Percentiles rank a stretch among this genome's conserved stretches.
phyloP scores from a whole-genome alignment of 495 filamentous ascomycete species.

The Symbiotaphrina buchneri region DNA sequence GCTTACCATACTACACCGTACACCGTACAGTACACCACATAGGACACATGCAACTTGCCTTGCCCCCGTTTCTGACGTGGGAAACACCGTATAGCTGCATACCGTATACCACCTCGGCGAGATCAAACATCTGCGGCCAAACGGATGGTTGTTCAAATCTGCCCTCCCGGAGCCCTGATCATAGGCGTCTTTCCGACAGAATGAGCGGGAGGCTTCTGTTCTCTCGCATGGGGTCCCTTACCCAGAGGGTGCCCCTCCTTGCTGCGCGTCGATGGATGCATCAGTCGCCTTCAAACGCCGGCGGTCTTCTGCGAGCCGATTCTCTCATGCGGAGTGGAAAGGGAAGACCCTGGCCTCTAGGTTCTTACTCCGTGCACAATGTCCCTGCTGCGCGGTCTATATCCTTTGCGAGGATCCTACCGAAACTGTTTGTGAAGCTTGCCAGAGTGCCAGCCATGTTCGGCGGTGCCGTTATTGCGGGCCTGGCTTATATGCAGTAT shows the following conservation, averaged over 20 bases:
- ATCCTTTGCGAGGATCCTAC: slow-evolving; percentile 71
- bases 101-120: no score
- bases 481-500: slow-evolving; percentile 82
- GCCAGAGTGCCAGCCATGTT: slow-evolving; percentile 72
- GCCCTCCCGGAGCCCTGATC: no score
- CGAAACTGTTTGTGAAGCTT: slow-evolving; percentile 74
- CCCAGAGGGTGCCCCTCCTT: slow-evolving; percentile 26
- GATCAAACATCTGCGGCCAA: no score
- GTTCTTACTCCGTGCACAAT: slow-evolving; percentile 60
- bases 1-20: no score
- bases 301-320: slow-evolving; percentile 47
- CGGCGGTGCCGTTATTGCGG: slow-evolving; percentile 68
- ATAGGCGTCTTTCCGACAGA: not conserved
- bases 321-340: slow-evolving; percentile 30
- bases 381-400: slow-evolving; percentile 64
- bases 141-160: no score
- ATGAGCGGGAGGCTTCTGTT: slow-evolving; percentile 40
- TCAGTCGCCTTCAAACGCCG: slow-evolving; percentile 31
- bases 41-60: no score
- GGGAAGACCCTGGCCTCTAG: slow-evolving; percentile 49
- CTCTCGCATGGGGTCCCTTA: slow-evolving; percentile 41
- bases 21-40: no score
- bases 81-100: no score
- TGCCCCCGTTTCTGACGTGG: no score
- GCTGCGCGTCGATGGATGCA: slow-evolving; percentile 43